Percentiles rank a stretch among this genome's conserved stretches.
Evolutionary conservation across 1,284 basidiomycete genomes (phyloP).

Genomic region (Papiliotrema flavescens): DNA sequence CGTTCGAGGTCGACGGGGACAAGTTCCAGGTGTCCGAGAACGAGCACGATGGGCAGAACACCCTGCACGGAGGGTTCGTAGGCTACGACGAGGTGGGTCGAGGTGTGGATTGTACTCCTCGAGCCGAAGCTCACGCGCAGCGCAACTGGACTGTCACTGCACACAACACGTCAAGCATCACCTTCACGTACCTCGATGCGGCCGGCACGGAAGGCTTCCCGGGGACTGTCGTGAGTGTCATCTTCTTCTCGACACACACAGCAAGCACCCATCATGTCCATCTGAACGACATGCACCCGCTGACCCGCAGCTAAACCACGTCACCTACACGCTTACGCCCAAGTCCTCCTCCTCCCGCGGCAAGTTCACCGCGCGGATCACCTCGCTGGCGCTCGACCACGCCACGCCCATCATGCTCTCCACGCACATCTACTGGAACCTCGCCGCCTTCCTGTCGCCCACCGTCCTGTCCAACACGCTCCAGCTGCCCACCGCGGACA

Average conservation of each 20-base stretch:
- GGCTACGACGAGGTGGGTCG: slow-evolving; percentile 26
- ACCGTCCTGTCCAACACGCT: slow-evolving; percentile 30
- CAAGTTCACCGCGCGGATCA: slow-evolving; percentile 17
- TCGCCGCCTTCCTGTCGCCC: slow-evolving; percentile 20
- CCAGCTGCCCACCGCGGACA: slow-evolving; percentile 22
- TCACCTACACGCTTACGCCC: slow-evolving; percentile 21
- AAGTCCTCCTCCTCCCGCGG: slow-evolving; percentile 12
- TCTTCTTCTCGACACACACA: too few species aligned
- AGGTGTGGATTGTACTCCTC: too few species aligned
- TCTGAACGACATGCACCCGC: too few species aligned
- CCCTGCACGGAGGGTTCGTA: slow-evolving; percentile 21
- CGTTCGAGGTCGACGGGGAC: slow-evolving; percentile 23
- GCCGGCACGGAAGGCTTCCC: slow-evolving; percentile 30
- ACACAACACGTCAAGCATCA: slow-evolving; percentile 20
- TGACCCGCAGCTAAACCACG: slow-evolving; percentile 17
- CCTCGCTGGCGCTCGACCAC: slow-evolving; percentile 20
- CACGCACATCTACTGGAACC: slow-evolving; percentile 39
- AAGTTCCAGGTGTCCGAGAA: slow-evolving; percentile 23
- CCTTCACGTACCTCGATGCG: slow-evolving; percentile 16
- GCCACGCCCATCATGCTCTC: slow-evolving; percentile 35
- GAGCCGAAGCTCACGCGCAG: slow-evolving; percentile 3
- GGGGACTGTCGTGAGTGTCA: slow-evolving; percentile 20
- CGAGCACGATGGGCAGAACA: slow-evolving; percentile 30
- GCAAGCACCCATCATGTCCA: too few species aligned
- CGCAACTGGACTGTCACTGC: slow-evolving; percentile 23